phyloP scores from a whole-genome alignment of 768 basidiomycete species.

The Cystobasidium tubakii region DNA sequence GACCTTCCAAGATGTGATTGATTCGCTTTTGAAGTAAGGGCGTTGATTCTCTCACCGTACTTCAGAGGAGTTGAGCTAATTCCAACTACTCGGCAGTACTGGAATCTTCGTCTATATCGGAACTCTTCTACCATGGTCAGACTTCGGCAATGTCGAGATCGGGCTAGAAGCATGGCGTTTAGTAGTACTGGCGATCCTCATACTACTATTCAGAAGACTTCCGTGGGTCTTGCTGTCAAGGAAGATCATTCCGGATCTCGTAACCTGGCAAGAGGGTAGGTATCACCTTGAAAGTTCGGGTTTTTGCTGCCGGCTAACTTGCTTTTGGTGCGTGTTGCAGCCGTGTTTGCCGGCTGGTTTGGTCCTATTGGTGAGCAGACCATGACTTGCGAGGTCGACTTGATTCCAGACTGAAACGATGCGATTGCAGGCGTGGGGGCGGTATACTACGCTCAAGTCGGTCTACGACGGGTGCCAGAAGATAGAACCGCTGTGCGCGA shows the following conservation, averaged over 20 bases:
- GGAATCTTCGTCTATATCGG: conserved; percentile 51
- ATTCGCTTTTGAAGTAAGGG: conserved; percentile 44
- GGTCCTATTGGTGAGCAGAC: conserved; percentile 43
- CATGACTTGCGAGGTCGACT: not conserved
- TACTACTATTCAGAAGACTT: conserved; percentile 50
- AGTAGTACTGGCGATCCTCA: conserved; percentile 49
- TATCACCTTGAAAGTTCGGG: not conserved
- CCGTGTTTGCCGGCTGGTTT: conserved; percentile 51
- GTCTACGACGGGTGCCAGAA: conserved; percentile 48
- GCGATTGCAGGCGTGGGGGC: conserved; percentile 39
- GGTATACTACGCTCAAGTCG: conserved; percentile 50
- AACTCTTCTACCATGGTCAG: conserved; percentile 47
- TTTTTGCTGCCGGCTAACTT: no score
- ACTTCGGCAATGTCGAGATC: conserved; percentile 22
- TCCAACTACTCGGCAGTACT: conserved; percentile 30
- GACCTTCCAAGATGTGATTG: conserved; percentile 47
- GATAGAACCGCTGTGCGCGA: conserved; percentile 46
- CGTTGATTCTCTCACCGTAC: not conserved
- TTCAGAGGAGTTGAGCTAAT: not conserved
- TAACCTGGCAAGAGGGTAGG: conserved; percentile 43
- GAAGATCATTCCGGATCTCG: conserved; percentile 48
- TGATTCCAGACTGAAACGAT: not conserved
- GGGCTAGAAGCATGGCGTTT: conserved; percentile 50
- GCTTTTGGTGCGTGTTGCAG: not conserved
- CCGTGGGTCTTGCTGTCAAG: conserved; percentile 50